Evolutionary conservation across 2,329 filamentous ascomycete genomes (phyloP).

Genomic region (Phyllosticta capitalensis): DNA sequence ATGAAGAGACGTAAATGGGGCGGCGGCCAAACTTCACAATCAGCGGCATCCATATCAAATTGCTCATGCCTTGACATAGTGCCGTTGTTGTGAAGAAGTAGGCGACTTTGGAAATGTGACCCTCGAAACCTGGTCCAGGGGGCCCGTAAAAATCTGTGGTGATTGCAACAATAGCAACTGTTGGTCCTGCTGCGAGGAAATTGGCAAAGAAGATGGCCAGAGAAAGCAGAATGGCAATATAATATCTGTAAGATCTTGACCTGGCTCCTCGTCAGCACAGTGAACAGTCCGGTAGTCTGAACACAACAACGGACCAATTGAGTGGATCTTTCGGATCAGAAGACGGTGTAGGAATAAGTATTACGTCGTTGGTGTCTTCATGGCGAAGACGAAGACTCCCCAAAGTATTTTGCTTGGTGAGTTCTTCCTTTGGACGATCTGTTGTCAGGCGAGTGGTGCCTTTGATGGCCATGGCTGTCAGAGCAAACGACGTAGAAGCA

Average conservation of each 20-base stretch:
- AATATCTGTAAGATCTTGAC: slow-evolving; percentile 38
- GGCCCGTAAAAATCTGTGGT: slow-evolving; percentile 36
- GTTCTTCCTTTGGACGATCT: slow-evolving; percentile 5
- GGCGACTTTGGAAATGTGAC: slow-evolving; percentile 35
- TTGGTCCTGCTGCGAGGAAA: slow-evolving; percentile 47
- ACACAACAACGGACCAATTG: slow-evolving; percentile 39
- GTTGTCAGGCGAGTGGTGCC: not conserved
- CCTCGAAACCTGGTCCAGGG: slow-evolving; percentile 20
- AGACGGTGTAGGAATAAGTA: slow-evolving; percentile 43
- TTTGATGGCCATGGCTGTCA: slow-evolving; percentile 9
- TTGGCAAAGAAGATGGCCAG: slow-evolving; percentile 48
- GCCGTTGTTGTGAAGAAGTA: slow-evolving; percentile 47
- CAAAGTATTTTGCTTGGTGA: slow-evolving; percentile 9
- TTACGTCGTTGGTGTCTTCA: slow-evolving; percentile 36
- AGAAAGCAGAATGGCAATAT: slow-evolving; percentile 42
- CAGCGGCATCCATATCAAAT: slow-evolving; percentile 30
- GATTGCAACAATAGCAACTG: slow-evolving; percentile 41
- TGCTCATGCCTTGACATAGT: slow-evolving; percentile 38
- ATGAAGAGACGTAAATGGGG: slow-evolving; percentile 23
- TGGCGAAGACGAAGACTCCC: slow-evolving; percentile 12
- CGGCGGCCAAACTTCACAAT: slow-evolving; percentile 30
- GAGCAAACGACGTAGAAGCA: not conserved
- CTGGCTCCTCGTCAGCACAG: slow-evolving; percentile 7
- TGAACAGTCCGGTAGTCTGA: not conserved
- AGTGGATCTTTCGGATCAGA: slow-evolving; percentile 42